Evolutionary conservation across 2,329 filamentous ascomycete genomes (phyloP).

Genomic region (Diaporthe humulicola): DNA sequence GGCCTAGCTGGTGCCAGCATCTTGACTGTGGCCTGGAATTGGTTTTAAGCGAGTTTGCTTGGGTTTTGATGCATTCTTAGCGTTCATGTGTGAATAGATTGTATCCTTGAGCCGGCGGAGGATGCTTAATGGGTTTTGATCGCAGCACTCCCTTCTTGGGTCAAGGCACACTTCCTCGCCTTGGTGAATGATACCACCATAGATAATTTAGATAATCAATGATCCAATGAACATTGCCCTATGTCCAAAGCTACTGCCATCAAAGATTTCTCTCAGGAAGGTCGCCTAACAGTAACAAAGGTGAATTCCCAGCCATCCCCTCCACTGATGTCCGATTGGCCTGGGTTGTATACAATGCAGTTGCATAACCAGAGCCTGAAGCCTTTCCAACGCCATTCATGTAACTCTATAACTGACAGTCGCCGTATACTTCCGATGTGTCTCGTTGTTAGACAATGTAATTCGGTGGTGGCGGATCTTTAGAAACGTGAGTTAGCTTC

Average conservation of each 20-base stretch:
- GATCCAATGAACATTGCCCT: background rate
- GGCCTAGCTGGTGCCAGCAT: background rate
- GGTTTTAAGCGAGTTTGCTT: background rate
- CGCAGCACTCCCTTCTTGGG: background rate
- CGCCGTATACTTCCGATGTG: no score
- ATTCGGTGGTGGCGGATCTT: background rate
- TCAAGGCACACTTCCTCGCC: no score
- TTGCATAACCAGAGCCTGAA: no score
- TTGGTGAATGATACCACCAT: background rate
- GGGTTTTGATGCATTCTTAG: background rate
- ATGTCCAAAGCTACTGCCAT: rapidly evolving
- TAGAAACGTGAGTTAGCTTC: background rate
- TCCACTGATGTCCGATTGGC: no score
- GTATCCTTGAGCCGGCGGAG: background rate
- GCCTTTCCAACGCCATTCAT: no score
- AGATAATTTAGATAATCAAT: background rate
- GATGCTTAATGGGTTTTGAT: background rate
- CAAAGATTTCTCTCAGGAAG: background rate
- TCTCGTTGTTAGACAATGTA: background rate
- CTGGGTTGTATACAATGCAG: no score
- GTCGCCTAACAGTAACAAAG: background rate
- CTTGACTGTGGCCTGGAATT: no score
- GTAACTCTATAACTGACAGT: no score
- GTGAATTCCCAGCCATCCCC: no score
- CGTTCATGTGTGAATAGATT: background rate